Evolutionary conservation across 345 rosid genomes (phyloP).

Genomic region (Jatropha curcas): DNA sequence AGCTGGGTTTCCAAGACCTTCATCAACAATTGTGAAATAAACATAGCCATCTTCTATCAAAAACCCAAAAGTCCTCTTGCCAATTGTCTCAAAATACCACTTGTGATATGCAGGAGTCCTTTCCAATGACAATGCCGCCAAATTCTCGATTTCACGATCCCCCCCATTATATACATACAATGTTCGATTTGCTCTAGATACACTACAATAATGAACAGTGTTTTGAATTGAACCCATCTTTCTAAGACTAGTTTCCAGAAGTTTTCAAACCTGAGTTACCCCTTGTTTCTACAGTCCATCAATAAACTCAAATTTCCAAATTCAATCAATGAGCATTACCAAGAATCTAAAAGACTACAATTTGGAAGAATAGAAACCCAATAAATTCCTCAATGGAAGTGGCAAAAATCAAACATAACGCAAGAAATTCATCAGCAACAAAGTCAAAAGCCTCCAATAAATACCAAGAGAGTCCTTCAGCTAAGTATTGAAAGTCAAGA

Average conservation of each 20-base stretch:
- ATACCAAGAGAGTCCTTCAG: constrained; percentile 36
- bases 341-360: constrained; percentile 28
- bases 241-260: constrained; percentile 11
- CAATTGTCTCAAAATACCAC: constrained; percentile 76
- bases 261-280: not conserved
- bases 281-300: not conserved
- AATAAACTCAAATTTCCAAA: not conserved
- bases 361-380: constrained; percentile 20
- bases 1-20: constrained; percentile 48
- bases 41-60: constrained; percentile 65
- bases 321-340: not conserved
- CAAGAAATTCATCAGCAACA: constrained; percentile 25
- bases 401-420: constrained; percentile 21
- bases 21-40: constrained; percentile 65
- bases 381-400: constrained; percentile 23
- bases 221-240: constrained; percentile 60
- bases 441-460: constrained; percentile 29
- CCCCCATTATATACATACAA: constrained; percentile 59
- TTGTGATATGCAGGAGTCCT: constrained; percentile 64
- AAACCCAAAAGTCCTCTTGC: constrained; percentile 62
- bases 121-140: constrained; percentile 64
- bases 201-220: constrained; percentile 71
- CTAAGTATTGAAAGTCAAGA: constrained; percentile 33
- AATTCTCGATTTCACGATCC: constrained; percentile 49
- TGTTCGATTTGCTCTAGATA: constrained; percentile 51